Evolutionary conservation across 176 grass and related monocot species (phyloP).

Genomic region (Aegilops longissima): DNA sequence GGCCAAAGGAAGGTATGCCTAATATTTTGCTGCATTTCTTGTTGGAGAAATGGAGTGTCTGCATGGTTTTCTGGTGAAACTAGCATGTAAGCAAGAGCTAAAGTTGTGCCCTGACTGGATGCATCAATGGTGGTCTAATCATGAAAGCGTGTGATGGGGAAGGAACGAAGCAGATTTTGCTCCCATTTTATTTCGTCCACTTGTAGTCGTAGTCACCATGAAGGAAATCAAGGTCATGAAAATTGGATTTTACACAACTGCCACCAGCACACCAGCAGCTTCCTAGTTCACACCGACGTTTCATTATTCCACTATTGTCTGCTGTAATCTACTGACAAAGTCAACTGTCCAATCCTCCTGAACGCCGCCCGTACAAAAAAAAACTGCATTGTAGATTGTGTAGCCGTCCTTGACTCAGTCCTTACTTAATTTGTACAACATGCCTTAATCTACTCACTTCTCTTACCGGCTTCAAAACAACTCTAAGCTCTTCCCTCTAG

Average conservation of each 20-base stretch:
- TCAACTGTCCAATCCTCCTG: background rate
- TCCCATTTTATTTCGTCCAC: background rate
- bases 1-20: background rate
- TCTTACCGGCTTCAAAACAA: background rate
- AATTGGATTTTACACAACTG: background rate
- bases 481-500: background rate
- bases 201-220: background rate
- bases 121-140: background rate
- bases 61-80: slow-evolving; percentile 32
- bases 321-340: background rate
- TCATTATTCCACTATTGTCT: background rate
- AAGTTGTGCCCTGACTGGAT: background rate
- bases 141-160: background rate
- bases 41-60: background rate
- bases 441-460: background rate
- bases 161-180: background rate
- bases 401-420: background rate
- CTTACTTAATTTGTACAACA: background rate
- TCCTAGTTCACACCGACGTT: slow-evolving; percentile 12
- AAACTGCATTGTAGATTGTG: background rate
- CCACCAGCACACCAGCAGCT: background rate
- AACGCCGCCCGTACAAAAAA: background rate
- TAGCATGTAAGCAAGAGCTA: slow-evolving; percentile 2
- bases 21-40: background rate
- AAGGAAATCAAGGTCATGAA: slow-evolving; percentile 8